These are phyloP conservation scores for Calonectria henricotiae DNA, from an alignment of 2,329 filamentous ascomycete species.

Conservation along the genomic window DNA sequence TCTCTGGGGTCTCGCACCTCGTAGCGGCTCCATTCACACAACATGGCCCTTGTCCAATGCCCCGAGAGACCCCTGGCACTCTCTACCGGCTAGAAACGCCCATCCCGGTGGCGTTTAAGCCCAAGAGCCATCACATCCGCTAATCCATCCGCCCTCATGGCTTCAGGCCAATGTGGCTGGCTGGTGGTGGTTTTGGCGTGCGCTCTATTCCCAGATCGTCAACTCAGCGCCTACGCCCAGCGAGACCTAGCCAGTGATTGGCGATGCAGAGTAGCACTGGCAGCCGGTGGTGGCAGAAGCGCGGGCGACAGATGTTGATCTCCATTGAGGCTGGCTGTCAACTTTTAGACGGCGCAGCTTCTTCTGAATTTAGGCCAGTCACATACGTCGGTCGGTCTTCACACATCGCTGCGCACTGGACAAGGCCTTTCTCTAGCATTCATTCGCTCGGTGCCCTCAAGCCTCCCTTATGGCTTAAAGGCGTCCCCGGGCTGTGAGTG, in stretches of 20 bases:
- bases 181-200: conserved; percentile 2
- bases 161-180: conserved; percentile 19
- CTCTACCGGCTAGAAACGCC: conserved; percentile 29
- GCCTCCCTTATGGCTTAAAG: conserved; percentile 39
- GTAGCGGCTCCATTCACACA: conserved; percentile 24
- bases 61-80: conserved; percentile 19
- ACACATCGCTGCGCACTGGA: conserved; percentile 34
- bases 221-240: conserved; percentile 13
- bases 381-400: conserved; percentile 29
- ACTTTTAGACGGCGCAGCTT: conserved; percentile 20
- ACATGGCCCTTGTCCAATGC: conserved; percentile 19
- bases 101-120: conserved; percentile 35
- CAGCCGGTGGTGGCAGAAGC: conserved; percentile 7
- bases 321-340: conserved; percentile 36
- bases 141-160: conserved; percentile 14
- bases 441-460: conserved; percentile 42
- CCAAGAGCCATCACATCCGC: conserved; percentile 23
- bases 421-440: conserved; percentile 42
- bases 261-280: conserved; percentile 6
- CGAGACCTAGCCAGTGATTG: conserved; percentile 18
- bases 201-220: conserved; percentile 31
- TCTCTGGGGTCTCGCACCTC: conserved; percentile 7
- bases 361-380: conserved; percentile 35
- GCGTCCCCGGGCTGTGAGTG: conserved; percentile 48
- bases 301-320: conserved; percentile 36